Evolutionary conservation across 106 monocot species (phyloP).

Genomic region (Hemerocallis citrina): DNA sequence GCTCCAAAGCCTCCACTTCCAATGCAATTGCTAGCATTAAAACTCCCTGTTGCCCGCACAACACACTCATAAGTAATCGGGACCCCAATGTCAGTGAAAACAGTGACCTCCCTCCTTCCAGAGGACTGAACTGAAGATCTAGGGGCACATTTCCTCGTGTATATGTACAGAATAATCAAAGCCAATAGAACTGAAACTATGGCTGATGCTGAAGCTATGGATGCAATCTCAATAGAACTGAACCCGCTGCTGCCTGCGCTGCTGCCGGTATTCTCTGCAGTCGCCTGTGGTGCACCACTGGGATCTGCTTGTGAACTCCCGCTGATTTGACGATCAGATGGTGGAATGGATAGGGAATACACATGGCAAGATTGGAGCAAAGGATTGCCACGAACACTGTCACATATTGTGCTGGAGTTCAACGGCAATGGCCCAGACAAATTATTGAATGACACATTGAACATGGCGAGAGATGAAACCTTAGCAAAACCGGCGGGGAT

Average conservation of each 20-base stretch:
- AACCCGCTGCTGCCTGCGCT: conserved; percentile 28
- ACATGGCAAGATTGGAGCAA: conserved; percentile 45
- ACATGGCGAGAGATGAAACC: conserved; percentile 34
- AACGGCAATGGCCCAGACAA: conserved; percentile 68
- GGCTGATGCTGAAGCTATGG: conserved; percentile 57
- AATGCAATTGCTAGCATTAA: conserved; percentile 70
- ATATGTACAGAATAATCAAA: conserved; percentile 49
- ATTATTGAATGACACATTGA: conserved; percentile 91
- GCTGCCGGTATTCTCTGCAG: conserved; percentile 13
- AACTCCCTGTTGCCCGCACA: conserved; percentile 58
- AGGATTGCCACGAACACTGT: conserved; percentile 61
- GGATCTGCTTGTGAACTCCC: conserved; percentile 21
- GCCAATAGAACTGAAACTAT: conserved; percentile 60
- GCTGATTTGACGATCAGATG: conserved; percentile 30
- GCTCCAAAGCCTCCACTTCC: conserved; percentile 73
- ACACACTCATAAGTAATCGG: conserved; percentile 60
- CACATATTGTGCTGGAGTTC: conserved; percentile 41
- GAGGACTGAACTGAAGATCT: conserved; percentile 19
- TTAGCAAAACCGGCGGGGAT: conserved; percentile 50
- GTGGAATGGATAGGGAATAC: conserved; percentile 34
- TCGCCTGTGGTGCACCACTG: too few relatives aligned
- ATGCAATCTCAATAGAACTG: conserved; percentile 66
- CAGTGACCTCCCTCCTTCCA: conserved; percentile 47
- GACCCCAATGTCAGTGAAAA: conserved; percentile 59
- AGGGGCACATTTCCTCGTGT: conserved; percentile 63